Base-by-base conservation (phyloP, 2,329 filamentous ascomycete genomes). In the Coniella lustricola region DNA sequence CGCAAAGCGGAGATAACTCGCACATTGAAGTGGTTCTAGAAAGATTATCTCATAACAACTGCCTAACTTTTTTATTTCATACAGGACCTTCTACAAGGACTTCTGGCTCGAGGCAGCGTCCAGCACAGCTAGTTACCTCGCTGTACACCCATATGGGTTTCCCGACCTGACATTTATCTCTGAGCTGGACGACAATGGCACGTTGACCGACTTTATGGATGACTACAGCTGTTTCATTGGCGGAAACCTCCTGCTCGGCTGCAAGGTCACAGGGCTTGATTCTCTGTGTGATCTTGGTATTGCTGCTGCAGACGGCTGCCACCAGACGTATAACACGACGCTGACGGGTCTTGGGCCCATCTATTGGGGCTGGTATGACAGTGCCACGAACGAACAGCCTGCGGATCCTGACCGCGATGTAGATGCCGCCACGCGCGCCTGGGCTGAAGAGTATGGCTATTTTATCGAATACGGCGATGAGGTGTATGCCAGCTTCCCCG, bases 251-350 rank as follows among this genome's bases (percentile, higher is more conserved):
- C 33, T 48, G 33, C 46, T 48, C 38, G 46, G 46, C 3, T 48
- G 46, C 39, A 48, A 48, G 39, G 16, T 31, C 16, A 22, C 43
- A 17, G 38, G 40, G 4, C 33, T 48, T 7, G 33, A 40, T 10
- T 41, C 46, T 5, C 33, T 48, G 7, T 48, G 46, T 13, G 46
- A 48, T 32, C 33, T 48, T 2, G 46, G 46, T 13, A 22, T 48
- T n/a, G 46, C 46, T 13, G 46, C 46, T 32, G 33, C 46, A 13
- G 46, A 48, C 21, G 46, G 46, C 17, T 48, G 46, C 17, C 46
- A 48, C 10, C 46, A 48, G 39, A 48, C 46, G 12, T 48, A 48
- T n/a, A 48, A 48, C 46, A 48, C 39, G 9, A 48, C 46, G 16
- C 16, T 48, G 39, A 48, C 46, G 13, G 46, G 46, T 7, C 37